Evolutionary conservation across 345 rosid species (phyloP).

Genomic region (Hirschfeldia incana): DNA sequence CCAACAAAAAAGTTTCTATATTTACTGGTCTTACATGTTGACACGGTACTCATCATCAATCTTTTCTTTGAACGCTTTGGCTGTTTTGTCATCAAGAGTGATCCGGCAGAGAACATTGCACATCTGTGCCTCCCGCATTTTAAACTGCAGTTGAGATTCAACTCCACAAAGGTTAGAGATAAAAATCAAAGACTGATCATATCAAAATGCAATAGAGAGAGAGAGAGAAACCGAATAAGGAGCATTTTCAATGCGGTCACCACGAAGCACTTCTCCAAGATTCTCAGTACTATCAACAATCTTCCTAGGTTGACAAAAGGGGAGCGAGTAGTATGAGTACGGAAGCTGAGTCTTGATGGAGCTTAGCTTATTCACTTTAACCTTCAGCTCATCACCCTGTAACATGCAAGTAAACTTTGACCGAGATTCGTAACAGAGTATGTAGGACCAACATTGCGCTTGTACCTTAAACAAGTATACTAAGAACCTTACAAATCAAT

Average conservation of each 20-base stretch:
- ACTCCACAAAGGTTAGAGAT: constrained; percentile 4
- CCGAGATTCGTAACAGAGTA: too few relatives aligned
- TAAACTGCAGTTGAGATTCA: constrained; percentile 58
- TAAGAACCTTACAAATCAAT: too few relatives aligned
- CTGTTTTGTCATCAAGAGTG: constrained; percentile 59
- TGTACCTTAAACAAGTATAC: too few relatives aligned
- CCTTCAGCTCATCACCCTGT: constrained; percentile 70
- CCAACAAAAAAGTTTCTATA: neutral
- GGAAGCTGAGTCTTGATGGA: constrained; percentile 97
- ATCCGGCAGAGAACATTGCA: constrained; percentile 67
- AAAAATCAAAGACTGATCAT: neutral
- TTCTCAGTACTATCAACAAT: constrained; percentile 96
- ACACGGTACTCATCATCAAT: constrained; percentile 92
- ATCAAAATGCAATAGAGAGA: constrained; percentile 2
- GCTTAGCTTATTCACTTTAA: constrained; percentile 93
- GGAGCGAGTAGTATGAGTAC: constrained; percentile 84
- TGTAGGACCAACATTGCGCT: too few relatives aligned
- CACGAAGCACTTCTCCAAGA: constrained; percentile 99
- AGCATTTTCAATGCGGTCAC: constrained; percentile 96
- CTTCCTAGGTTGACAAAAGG: constrained; percentile 65
- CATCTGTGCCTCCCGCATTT: constrained; percentile 92
- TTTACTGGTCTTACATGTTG: constrained; percentile 64
- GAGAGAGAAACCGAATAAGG: constrained; percentile 68
- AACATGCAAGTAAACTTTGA: too few relatives aligned
- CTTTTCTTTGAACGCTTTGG: constrained; percentile 85